Evolutionary conservation across 345 rosid genomes (phyloP), one percentile per base, ranked within the genome.

Genomic region (Arabis hirsuta): DNA sequence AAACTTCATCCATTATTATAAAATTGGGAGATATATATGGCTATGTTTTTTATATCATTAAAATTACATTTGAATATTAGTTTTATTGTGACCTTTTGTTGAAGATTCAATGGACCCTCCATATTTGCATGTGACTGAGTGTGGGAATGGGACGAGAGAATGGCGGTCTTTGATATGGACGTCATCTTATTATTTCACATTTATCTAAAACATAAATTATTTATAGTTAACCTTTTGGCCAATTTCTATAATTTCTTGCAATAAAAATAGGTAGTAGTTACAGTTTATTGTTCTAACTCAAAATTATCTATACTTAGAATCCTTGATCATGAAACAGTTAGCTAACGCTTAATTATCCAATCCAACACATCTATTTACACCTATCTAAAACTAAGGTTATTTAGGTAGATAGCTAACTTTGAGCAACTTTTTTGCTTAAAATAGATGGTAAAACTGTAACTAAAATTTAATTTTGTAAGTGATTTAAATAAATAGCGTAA

Each of bases 101-200:
- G 69, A 13, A 51, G 63, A 62, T 75, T 68, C 79, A 75, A 75
- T 75, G 79, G 79, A 75, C 79, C 79, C 79, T 68, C 79, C 70
- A 55, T 62, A 52, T 69, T 69, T 76, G 66, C 79, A 76, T 76
- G 79, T 76, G 75, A 46, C 75, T 69, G 52, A 67, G 68, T 74
- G 73, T 74, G 68, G 68, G 78, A 74, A 60, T 60, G 73, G 63
- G 51, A 62, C 69, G 65, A 76, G 69, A 54, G 55, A 62, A 19
- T 62, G 70, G 65, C 70, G 79, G 79, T 76, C 74, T 67, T 62
- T 69, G 70, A 76, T 69, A 54, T 62, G 38, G 74, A 76, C 65
- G 53, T 62, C 50, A 52, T 36, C 69, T 52, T 62, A 41, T 76
- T 76, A 55, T 62, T 62, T 68, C 65, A 50, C 10, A 57, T 41